Conservation (phyloP, 345 rosid species). For the Citrus trifoliata region DNA sequence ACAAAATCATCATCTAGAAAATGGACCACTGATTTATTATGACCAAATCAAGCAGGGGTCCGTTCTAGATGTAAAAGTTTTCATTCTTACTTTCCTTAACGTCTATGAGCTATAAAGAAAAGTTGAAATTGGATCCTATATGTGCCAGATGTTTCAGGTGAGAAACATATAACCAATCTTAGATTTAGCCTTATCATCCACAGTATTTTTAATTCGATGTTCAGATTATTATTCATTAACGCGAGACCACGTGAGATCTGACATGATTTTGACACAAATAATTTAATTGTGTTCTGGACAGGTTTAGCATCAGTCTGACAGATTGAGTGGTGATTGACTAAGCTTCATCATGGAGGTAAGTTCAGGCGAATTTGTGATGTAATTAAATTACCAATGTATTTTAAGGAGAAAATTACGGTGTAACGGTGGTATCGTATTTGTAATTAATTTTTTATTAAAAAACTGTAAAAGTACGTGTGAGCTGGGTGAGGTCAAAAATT, state of each 20-base stretch:
- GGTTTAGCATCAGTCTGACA: neutral
- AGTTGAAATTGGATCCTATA: neutral
- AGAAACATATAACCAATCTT: neutral
- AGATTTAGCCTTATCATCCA: neutral
- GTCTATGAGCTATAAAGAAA: neutral
- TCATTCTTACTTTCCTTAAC: neutral
- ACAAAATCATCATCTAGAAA: neutral
- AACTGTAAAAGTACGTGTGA: neutral
- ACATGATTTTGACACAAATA: neutral
- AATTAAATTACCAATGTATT: no score
- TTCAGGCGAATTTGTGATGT: no score
- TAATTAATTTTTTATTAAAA: no score
- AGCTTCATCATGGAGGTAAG: no score
- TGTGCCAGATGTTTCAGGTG: slow-evolving; percentile 1
- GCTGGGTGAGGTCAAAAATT: neutral
- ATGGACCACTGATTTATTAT: neutral
- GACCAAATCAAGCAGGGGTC: neutral
- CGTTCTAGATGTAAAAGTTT: neutral
- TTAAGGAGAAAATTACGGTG: no score
- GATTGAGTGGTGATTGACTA: neutral
- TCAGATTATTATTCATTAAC: neutral
- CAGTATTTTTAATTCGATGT: neutral
- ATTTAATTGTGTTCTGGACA: neutral
- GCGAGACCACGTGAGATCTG: slow-evolving; percentile 8
- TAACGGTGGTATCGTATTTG: no score